phyloP scores from a whole-genome alignment of 2,329 filamentous ascomycete species.

The Ascochyta rabiei region DNA sequence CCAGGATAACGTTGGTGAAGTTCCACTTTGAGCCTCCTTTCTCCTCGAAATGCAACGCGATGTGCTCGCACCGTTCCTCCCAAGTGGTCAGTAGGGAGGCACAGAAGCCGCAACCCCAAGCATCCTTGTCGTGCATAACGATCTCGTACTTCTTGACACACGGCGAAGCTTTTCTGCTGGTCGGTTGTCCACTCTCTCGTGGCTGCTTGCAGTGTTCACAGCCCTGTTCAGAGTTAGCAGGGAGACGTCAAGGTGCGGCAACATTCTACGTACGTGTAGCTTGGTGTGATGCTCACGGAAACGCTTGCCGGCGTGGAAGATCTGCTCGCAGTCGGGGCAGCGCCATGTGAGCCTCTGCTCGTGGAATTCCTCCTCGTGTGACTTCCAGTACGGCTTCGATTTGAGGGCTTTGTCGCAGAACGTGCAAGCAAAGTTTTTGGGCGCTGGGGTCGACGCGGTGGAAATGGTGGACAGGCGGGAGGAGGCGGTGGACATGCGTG shows the following conservation, averaged over 20 bases:
- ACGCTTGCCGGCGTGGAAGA: constrained; percentile 71
- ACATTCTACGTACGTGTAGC: constrained; percentile 58
- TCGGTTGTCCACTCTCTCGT: constrained; percentile 57
- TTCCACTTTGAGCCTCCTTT: constrained; percentile 68
- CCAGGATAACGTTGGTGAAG: constrained; percentile 71
- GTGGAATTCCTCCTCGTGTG: constrained; percentile 72
- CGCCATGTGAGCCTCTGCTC: constrained; percentile 72
- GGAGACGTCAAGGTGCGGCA: not conserved
- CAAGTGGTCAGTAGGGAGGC: constrained; percentile 66
- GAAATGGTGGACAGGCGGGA: constrained; percentile 47
- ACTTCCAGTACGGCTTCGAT: constrained; percentile 73
- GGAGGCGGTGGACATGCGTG: constrained; percentile 46
- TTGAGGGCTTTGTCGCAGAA: constrained; percentile 68
- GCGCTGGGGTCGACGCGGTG: constrained; percentile 38
- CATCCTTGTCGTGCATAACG: constrained; percentile 66
- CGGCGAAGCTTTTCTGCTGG: constrained; percentile 60
- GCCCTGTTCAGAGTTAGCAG: constrained; percentile 42
- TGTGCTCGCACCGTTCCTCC: constrained; percentile 71
- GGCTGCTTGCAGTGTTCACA: constrained; percentile 70
- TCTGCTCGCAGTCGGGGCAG: constrained; percentile 71
- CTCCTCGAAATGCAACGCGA: constrained; percentile 71
- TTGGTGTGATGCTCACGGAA: constrained; percentile 73
- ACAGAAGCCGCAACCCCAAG: constrained; percentile 73
- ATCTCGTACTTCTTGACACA: constrained; percentile 49
- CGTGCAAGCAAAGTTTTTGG: constrained; percentile 53